Conservation (phyloP, 306 rosid species). For the Vigna mungo region DNA sequence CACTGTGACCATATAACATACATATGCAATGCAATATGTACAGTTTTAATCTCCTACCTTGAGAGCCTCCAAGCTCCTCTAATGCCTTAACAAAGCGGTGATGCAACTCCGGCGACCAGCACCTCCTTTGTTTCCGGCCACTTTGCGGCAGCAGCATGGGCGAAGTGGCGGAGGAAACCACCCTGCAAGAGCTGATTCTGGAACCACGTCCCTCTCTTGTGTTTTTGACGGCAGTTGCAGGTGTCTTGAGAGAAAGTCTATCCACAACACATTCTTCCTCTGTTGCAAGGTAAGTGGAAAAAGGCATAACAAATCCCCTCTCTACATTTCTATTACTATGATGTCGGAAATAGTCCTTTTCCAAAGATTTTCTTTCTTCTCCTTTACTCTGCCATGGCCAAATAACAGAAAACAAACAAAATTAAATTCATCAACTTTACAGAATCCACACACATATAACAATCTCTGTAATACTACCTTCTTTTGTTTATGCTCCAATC, state of each 20-base stretch:
- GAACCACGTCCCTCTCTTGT: neutral
- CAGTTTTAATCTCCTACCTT: neutral
- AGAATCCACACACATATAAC: neutral
- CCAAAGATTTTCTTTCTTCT: neutral
- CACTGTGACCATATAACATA: neutral
- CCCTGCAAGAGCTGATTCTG: slow-evolving; percentile 36
- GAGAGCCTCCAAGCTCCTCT: slow-evolving; percentile 30
- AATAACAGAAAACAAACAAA: neutral
- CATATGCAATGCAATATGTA: neutral
- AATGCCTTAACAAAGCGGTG: slow-evolving; percentile 64
- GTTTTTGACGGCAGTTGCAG: neutral
- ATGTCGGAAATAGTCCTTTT: neutral
- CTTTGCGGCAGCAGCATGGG: slow-evolving; percentile 47
- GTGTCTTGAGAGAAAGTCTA: slow-evolving; percentile 12
- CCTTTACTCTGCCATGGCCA: slow-evolving; percentile 6
- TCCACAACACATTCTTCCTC: neutral
- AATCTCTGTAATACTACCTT: slow-evolving; percentile 10
- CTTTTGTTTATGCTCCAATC: neutral
- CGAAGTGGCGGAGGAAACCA: slow-evolving; percentile 48
- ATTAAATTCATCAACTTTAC: neutral
- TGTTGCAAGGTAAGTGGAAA: neutral
- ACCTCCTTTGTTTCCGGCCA: slow-evolving; percentile 74
- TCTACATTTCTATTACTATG: slow-evolving; percentile 4
- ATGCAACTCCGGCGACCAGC: slow-evolving; percentile 87
- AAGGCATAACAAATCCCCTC: slow-evolving; percentile 1